These are phyloP conservation scores for Trichoderma sp. DNA, from an alignment of 2,329 filamentous ascomycete species.

Conservation along the genomic window DNA sequence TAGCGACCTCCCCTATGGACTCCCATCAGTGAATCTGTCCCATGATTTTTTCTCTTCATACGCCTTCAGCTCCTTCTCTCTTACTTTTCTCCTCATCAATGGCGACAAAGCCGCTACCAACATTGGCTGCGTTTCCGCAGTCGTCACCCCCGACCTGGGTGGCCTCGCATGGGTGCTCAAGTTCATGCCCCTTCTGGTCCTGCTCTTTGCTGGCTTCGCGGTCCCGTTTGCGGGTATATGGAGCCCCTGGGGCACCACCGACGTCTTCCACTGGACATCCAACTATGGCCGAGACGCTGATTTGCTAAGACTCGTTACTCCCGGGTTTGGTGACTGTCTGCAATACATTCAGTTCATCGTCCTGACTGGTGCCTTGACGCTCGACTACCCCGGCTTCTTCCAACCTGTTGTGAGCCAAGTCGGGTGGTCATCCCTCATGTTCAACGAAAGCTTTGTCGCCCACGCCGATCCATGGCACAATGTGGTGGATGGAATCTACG, in stretches of 20 bases:
- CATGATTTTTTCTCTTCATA: constrained; percentile 80
- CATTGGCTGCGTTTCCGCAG: constrained; percentile 78
- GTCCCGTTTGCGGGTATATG: constrained; percentile 82
- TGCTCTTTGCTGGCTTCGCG: constrained; percentile 76
- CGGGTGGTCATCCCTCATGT: constrained; percentile 87
- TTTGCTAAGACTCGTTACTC: constrained; percentile 84
- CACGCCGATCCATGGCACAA: constrained; percentile 62
- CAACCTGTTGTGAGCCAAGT: constrained; percentile 86
- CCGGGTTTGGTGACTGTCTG: constrained; percentile 92
- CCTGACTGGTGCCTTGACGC: constrained; percentile 78
- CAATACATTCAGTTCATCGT: constrained; percentile 95
- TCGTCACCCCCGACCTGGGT: constrained; percentile 80
- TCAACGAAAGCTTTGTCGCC: constrained; percentile 85
- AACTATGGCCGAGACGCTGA: constrained; percentile 96
- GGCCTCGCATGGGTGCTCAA: constrained; percentile 64
- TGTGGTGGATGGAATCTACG: constrained; percentile 82
- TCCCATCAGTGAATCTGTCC: constrained; percentile 71
- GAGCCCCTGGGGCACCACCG: constrained; percentile 89
- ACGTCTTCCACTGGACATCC: constrained; percentile 94
- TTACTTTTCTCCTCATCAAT: constrained; percentile 71
- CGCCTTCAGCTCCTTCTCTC: constrained; percentile 76
- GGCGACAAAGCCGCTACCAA: constrained; percentile 62
- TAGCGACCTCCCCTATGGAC: constrained; percentile 39
- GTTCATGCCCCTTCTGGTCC: constrained; percentile 73
- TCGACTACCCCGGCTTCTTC: constrained; percentile 91